These are phyloP conservation scores for Pseudogymnoascus pannorum DNA, from an alignment of 2,329 filamentous ascomycete genomes.

Conservation along the genomic window DNA sequence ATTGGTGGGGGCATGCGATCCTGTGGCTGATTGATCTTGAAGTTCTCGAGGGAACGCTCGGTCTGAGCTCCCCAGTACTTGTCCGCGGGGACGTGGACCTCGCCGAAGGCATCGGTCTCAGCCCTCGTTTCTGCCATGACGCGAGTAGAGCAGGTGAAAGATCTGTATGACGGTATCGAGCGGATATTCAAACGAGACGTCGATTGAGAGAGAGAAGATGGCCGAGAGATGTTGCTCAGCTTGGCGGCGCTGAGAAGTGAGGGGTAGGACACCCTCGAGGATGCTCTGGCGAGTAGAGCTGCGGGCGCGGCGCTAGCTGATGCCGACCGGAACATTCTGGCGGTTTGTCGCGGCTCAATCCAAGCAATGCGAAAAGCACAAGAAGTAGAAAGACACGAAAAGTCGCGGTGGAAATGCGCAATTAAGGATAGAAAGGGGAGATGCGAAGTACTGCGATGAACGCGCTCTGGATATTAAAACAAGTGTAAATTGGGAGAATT, in stretches of 20 bases:
- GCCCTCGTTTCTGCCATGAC: slow-evolving; percentile 55
- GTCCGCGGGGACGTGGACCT: slow-evolving; percentile 83
- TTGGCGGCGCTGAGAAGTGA: background rate
- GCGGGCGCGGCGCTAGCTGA: slow-evolving; percentile 17
- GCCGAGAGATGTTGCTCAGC: background rate
- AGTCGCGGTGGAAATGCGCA: background rate
- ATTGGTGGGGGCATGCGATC: slow-evolving; percentile 96
- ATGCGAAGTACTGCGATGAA: background rate
- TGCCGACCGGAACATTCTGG: slow-evolving; percentile 20
- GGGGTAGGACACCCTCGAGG: slow-evolving; percentile 9
- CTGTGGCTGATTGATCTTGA: slow-evolving; percentile 98
- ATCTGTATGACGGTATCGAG: slow-evolving; percentile 17
- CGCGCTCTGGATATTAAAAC: background rate
- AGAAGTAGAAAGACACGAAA: background rate
- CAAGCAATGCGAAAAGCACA: background rate
- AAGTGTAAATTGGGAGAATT: background rate
- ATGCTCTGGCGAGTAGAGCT: slow-evolving; percentile 20
- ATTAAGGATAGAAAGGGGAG: background rate
- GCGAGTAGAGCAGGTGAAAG: slow-evolving; percentile 27
- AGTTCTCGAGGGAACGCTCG: slow-evolving; percentile 92
- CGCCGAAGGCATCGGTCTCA: slow-evolving; percentile 96
- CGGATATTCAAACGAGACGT: slow-evolving; percentile 17
- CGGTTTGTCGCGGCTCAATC: background rate
- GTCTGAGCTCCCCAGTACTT: slow-evolving; percentile 99
- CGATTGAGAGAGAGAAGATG: slow-evolving; percentile 11